phyloP scores from a whole-genome alignment of 2,329 filamentous ascomycete species.

The Penicillium sp. region DNA sequence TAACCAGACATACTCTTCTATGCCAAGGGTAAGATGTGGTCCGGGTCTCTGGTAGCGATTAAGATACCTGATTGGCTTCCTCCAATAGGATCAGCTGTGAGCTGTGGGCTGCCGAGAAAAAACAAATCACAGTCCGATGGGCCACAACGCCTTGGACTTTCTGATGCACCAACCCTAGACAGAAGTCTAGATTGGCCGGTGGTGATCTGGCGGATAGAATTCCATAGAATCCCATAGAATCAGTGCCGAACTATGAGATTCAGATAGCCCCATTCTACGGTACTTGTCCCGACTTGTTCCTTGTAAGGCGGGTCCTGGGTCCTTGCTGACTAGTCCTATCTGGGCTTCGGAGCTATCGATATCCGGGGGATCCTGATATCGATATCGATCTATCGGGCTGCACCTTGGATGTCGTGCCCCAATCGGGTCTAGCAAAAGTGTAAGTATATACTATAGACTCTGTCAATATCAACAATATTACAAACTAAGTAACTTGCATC shows the following conservation, averaged over 20 bases:
- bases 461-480: neutral
- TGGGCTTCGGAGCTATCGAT: neutral
- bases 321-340: neutral
- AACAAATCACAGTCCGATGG: neutral
- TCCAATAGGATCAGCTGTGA: neutral
- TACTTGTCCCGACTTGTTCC: neutral
- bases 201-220: neutral
- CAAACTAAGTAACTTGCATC: neutral
- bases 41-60: neutral
- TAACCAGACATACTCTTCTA: neutral
- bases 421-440: neutral
- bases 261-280: neutral
- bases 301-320: neutral
- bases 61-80: neutral
- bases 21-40: neutral
- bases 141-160: neutral
- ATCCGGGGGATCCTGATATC: neutral
- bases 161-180: neutral
- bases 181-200: neutral
- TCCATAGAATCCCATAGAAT: conserved; percentile 7
- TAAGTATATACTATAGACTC: neutral
- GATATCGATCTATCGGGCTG: too few species aligned
- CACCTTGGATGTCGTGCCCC: too few species aligned
- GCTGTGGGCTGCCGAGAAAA: neutral
- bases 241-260: neutral